phyloP scores from a whole-genome alignment of 768 basidiomycete genomes.

The Filobasidium wieringae region DNA sequence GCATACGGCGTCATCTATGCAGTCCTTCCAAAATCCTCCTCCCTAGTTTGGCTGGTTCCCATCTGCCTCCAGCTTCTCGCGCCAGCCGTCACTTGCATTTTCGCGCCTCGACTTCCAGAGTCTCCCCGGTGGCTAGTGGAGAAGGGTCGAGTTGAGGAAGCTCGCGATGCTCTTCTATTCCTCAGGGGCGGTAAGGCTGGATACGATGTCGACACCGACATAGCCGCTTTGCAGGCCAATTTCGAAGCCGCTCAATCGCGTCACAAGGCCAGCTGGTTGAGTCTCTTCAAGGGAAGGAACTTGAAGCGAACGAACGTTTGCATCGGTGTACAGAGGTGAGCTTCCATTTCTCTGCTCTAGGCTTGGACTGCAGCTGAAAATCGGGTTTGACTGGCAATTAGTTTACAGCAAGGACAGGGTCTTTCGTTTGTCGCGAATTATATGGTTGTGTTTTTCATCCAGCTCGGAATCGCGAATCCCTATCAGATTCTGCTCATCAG shows the following conservation, averaged over 20 bases:
- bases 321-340: constrained; percentile 6
- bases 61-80: constrained; percentile 11
- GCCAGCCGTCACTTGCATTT: constrained; percentile 1
- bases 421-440: constrained; percentile 6
- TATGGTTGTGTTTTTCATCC: constrained; percentile 16
- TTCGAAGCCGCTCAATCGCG: constrained; percentile 5
- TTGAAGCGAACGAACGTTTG: not conserved
- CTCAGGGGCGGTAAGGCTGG: not conserved
- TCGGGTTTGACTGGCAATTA: not conserved
- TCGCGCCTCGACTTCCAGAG: constrained; percentile 8
- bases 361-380: constrained; percentile 1
- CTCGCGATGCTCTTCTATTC: not conserved
- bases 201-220: constrained; percentile 5
- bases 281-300: constrained; percentile 7
- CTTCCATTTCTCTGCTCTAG: not conserved
- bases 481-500: constrained; percentile 9
- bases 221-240: not conserved
- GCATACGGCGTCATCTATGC: constrained; percentile 3
- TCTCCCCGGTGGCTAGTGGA: constrained; percentile 15
- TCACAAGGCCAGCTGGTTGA: constrained; percentile 1
- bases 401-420: constrained; percentile 14
- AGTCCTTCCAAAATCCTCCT: not conserved
- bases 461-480: constrained; percentile 11
- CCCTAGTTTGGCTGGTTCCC: constrained; percentile 1
- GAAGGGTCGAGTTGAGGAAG: constrained; percentile 5